phyloP scores from a whole-genome alignment of 371 early-diverging fungal species.

The Mucor irregularis region DNA sequence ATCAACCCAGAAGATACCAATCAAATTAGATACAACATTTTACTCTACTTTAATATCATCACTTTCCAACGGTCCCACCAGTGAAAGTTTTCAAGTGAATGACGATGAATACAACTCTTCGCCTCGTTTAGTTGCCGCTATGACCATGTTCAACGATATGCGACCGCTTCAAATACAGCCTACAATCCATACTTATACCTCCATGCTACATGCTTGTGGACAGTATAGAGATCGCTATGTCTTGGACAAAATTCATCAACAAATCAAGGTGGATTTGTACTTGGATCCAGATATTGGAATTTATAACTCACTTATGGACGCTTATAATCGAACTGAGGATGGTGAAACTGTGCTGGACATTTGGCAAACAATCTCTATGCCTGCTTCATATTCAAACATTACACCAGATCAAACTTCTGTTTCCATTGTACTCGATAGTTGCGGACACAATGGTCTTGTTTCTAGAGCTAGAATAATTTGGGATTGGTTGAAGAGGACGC shows the following conservation, averaged over 20 bases:
- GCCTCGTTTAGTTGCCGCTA: constrained; percentile 16
- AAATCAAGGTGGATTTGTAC: constrained; percentile 33
- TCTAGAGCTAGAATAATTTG: constrained; percentile 33
- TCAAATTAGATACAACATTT: constrained; percentile 27
- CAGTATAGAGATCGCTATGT: constrained; percentile 21
- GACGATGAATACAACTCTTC: constrained; percentile 1
- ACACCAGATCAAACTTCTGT: constrained; percentile 21
- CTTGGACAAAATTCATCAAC: constrained; percentile 30
- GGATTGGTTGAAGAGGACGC: constrained; percentile 19
- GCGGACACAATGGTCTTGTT: constrained; percentile 31
- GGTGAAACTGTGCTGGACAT: constrained; percentile 29
- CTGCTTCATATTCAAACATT: background rate
- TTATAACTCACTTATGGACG: constrained; percentile 39
- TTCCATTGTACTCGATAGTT: constrained; percentile 33
- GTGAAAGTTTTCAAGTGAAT: background rate
- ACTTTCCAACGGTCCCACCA: background rate
- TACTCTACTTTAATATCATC: constrained; percentile 27
- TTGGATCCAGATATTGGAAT: constrained; percentile 37
- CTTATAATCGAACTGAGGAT: constrained; percentile 30
- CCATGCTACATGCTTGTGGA: constrained; percentile 32
- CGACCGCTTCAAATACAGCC: constrained; percentile 29
- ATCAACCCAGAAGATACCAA: background rate
- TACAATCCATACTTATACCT: constrained; percentile 25
- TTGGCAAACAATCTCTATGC: constrained; percentile 28
- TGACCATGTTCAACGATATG: constrained; percentile 37